These are phyloP conservation scores for Ceratonia siliqua DNA, from an alignment of 306 rosid genomes.

Conservation along the genomic window DNA sequence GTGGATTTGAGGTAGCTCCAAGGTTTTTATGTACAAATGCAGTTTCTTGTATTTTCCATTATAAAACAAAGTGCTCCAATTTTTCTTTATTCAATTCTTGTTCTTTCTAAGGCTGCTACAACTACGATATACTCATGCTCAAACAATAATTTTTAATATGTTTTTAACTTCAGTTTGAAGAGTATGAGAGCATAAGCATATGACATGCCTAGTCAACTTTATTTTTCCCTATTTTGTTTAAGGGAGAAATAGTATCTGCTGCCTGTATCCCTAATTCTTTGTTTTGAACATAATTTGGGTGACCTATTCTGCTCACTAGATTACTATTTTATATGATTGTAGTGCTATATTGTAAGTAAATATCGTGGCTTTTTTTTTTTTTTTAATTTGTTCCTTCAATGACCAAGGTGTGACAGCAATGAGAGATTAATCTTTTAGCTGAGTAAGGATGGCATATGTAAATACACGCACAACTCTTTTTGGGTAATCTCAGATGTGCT, in stretches of 20 bases:
- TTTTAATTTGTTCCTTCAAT: background rate
- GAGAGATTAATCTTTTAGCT: background rate
- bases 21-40: background rate
- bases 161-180: too few relatives aligned
- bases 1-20: background rate
- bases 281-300: background rate
- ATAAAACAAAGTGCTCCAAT: background rate
- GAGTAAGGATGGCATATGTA: background rate
- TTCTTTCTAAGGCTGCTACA: background rate
- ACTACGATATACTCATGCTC: background rate
- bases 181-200: background rate
- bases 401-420: background rate
- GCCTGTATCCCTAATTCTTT: background rate
- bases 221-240: background rate
- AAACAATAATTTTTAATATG: too few relatives aligned
- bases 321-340: background rate
- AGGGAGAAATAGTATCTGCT: background rate
- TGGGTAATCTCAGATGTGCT: background rate
- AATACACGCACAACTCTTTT: background rate
- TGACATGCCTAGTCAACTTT: background rate
- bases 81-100: background rate
- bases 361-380: too few relatives aligned
- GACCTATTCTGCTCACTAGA: background rate
- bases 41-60: background rate
- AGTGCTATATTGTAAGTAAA: too few relatives aligned